Base-by-base conservation (phyloP, 768 basidiomycete species). In the Leccinum longicurvipes region DNA sequence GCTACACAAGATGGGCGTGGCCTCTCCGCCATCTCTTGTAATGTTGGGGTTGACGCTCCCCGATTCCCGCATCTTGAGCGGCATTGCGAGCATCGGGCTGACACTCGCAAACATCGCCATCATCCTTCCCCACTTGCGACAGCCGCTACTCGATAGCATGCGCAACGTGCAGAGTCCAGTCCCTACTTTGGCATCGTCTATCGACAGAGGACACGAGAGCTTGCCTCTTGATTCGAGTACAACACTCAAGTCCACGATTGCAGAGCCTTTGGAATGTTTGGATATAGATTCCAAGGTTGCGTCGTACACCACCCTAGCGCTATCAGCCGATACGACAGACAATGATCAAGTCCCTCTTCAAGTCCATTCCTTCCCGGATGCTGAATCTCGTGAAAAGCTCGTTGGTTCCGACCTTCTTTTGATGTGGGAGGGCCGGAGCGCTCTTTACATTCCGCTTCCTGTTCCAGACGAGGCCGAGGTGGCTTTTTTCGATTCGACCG, bases 11-110 rank as follows among this genome's bases (percentile, higher is more conserved):
- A 57, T 25, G 21, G 66, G 66, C 51, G 36, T 59, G 9, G 66
- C 66, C 17, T 69, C 67, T 14, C 65, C 66, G 9, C 67, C 66
- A 24, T 28, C 47, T 34, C 63, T 69, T 17, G 65, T 67, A 11
- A 25, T 54, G 46, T 47, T 69, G 15, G 63, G 66, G 3, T 50
- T 67, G 36, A 60, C 57, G 46, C 66, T 69, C 45, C 66, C 66
- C 5, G 57, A 67, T 51, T 69, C 66, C 27, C 66, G 66, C 54
- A 65, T 69, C 47, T 24, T 67, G 24, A 53, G 28, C 11, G 66
- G 66, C 17, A 49, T 67, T 11, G 67, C 66, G 29, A 50, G 62
- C 42, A 62, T 69, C 28, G 66, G 66, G 6, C 44, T 67, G 53
- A 69, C 66, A 4, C 65, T 67, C 42, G 53, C 44, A 32, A 62